Conservation (phyloP, 805 yeast genomes). For the Danielia oregonensis region DNA sequence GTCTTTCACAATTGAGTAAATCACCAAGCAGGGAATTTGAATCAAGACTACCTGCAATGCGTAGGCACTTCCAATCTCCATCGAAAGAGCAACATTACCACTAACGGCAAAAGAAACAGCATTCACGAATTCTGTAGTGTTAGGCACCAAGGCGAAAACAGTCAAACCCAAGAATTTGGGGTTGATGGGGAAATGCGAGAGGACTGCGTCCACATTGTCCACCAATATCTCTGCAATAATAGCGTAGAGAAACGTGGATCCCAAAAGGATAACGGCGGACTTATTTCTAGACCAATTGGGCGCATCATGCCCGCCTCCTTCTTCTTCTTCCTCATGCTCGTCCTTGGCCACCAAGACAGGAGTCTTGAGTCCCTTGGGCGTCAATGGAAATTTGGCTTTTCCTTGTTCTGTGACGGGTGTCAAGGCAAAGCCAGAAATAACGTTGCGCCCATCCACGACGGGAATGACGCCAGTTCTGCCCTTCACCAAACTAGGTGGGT, state of each 20-base stretch:
- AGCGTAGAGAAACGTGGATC: slow-evolving; percentile 86
- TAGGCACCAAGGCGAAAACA: slow-evolving; percentile 93
- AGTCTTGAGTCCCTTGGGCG: slow-evolving; percentile 2
- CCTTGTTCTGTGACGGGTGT: neutral
- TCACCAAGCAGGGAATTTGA: slow-evolving; percentile 87
- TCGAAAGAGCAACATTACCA: slow-evolving; percentile 92
- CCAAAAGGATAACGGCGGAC: slow-evolving; percentile 74
- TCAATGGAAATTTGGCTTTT: slow-evolving; percentile 1
- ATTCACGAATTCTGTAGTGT: slow-evolving; percentile 93
- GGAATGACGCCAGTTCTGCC: neutral
- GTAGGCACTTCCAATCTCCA: slow-evolving; percentile 98
- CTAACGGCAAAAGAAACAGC: slow-evolving; percentile 95
- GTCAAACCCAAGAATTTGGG: slow-evolving; percentile 93
- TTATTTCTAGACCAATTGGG: slow-evolving; percentile 94
- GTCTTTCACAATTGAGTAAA: slow-evolving; percentile 58
- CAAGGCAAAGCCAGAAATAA: neutral
- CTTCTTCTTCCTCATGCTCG: slow-evolving; percentile 23
- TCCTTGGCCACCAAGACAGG: neutral
- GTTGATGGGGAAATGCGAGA: slow-evolving; percentile 71
- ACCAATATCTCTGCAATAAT: slow-evolving; percentile 92
- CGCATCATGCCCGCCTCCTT: slow-evolving; percentile 82
- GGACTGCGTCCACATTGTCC: slow-evolving; percentile 85
- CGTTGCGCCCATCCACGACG: neutral
- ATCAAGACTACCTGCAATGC: slow-evolving; percentile 92
- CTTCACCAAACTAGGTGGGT: slow-evolving; percentile 4